A percentile compares a stretch with the other conserved stretches of the same genome.
Conservation (phyloP, 495 filamentous ascomycete genomes). For the Massariosphaeria phaeospora region DNA sequence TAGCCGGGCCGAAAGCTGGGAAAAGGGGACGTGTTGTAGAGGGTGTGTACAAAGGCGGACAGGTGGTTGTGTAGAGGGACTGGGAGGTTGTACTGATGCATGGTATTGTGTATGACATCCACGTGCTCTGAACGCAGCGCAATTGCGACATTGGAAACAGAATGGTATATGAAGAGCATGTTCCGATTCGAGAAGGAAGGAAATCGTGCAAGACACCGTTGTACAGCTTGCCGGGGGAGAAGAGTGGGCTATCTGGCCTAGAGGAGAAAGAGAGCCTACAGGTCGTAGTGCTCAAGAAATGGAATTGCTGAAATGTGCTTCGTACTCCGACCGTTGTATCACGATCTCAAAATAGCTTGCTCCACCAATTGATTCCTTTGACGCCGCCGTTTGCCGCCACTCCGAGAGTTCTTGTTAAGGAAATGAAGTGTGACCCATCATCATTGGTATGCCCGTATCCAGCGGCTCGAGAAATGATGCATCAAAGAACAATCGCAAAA, state of each 20-base stretch:
- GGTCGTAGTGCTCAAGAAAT: background rate
- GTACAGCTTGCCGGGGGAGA: too few species aligned
- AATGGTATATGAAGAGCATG: too few species aligned
- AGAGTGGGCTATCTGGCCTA: too few species aligned
- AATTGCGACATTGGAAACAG: too few species aligned
- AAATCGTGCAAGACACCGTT: background rate
- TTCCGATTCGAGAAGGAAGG: too few species aligned
- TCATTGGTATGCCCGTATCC: conserved; percentile 25
- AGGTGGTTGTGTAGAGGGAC: background rate
- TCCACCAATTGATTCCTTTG: conserved; percentile 2
- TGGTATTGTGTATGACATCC: too few species aligned
- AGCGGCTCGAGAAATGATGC: conserved; percentile 21
- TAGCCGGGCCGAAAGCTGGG: too few species aligned
- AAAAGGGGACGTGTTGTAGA: background rate
- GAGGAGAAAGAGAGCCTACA: too few species aligned
- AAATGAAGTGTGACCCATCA: background rate
- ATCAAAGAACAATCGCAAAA: background rate
- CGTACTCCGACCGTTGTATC: conserved; percentile 5
- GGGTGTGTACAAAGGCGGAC: background rate
- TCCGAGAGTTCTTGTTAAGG: background rate
- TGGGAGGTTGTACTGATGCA: too few species aligned
- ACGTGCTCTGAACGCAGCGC: too few species aligned
- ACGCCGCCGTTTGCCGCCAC: conserved; percentile 13
- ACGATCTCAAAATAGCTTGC: background rate
- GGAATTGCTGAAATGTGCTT: conserved; percentile 5